A percentile compares a stretch with the other conserved stretches of the same genome.
These are phyloP conservation scores for Trebouxia sp. DNA, from an alignment of 139 green algal species.

Conservation along the genomic window DNA sequence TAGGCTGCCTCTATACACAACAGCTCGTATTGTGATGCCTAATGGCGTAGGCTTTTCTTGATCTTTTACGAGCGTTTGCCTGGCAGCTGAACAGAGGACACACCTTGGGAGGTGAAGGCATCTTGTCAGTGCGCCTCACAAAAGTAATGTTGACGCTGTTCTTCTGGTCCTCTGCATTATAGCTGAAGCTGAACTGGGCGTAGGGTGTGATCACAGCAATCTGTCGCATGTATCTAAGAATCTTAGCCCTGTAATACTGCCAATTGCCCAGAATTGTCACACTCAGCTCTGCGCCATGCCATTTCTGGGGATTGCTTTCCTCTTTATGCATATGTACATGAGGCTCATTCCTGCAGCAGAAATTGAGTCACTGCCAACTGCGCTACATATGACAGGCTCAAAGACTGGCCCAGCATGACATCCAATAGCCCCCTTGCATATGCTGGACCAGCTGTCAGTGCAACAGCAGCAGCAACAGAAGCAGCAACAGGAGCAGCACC, in stretches of 20 bases:
- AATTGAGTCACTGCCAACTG: neutral
- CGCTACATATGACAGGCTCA: too few relatives aligned
- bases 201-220: constrained; percentile 98
- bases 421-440: too few relatives aligned
- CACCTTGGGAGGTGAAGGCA: constrained; percentile 75
- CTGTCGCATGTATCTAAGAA: constrained; percentile 87
- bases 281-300: constrained; percentile 82
- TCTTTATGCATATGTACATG: constrained; percentile 81
- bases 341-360: constrained; percentile 79
- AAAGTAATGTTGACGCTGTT: constrained; percentile 74
- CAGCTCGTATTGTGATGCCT: too few relatives aligned
- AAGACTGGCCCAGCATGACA: too few relatives aligned
- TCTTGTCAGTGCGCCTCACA: constrained; percentile 84
- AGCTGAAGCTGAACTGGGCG: constrained; percentile 84
- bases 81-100: too few relatives aligned
- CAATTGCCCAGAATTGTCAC: constrained; percentile 94
- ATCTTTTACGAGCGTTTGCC: too few relatives aligned
- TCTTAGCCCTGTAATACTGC: constrained; percentile 77
- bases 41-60: too few relatives aligned
- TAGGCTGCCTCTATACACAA: too few relatives aligned
- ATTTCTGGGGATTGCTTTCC: constrained; percentile 72
- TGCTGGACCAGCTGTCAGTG: too few relatives aligned
- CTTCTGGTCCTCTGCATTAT: constrained; percentile 61
- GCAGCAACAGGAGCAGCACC: too few relatives aligned
- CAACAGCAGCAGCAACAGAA: too few relatives aligned